These are phyloP conservation scores for Carex pumila DNA, from an alignment of 176 grass and related monocot species.

Conservation along the genomic window DNA sequence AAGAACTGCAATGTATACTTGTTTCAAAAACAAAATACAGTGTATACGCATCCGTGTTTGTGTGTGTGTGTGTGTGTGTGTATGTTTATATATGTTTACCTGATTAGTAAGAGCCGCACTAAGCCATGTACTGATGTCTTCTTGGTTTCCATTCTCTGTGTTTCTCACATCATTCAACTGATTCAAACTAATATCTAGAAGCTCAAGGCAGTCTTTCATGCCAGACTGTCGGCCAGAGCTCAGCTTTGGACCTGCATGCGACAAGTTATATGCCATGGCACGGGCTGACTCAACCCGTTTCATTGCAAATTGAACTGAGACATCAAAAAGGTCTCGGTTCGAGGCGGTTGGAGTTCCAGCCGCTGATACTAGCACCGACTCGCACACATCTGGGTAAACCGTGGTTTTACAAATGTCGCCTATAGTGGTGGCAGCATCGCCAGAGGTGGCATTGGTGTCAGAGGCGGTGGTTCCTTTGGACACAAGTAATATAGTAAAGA, in stretches of 20 bases:
- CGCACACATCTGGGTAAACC: conserved; percentile 48
- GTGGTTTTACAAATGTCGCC: conserved; percentile 40
- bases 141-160: not conserved
- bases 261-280: conserved; percentile 48
- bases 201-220: conserved; percentile 67
- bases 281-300: conserved; percentile 34
- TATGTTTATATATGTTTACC: not conserved
- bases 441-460: not conserved
- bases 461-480: not conserved
- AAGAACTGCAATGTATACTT: not conserved
- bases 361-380: conserved; percentile 38
- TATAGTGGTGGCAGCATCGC: not conserved
- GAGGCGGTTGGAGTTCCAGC: not conserved
- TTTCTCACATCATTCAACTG: conserved; percentile 51
- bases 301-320: conserved; percentile 72
- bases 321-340: conserved; percentile 29
- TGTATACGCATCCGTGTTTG: not conserved
- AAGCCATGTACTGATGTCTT: conserved; percentile 68
- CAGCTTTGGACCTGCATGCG: not conserved
- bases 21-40: not conserved
- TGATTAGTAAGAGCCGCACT: conserved; percentile 92
- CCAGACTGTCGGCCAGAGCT: not conserved
- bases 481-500: conserved; percentile 21
- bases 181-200: conserved; percentile 54
- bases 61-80: too few relatives aligned